Conservation (phyloP, 331 rosid species). For the Ulmus americana region DNA sequence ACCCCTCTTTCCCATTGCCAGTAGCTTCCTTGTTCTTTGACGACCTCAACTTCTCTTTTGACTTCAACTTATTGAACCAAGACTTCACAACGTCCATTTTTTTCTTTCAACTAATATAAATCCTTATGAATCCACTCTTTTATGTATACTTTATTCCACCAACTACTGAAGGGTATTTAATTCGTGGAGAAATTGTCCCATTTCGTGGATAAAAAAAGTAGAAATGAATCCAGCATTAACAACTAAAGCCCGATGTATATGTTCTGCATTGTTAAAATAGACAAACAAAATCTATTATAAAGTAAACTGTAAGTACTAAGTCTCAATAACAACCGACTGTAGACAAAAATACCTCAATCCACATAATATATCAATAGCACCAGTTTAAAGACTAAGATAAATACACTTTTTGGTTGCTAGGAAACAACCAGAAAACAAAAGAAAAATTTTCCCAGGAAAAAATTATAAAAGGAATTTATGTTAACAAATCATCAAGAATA, state of each 20-base stretch:
- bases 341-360: constrained; percentile 4
- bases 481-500: background rate
- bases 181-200: constrained; percentile 25
- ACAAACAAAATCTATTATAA: constrained; percentile 18
- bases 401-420: background rate
- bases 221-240: constrained; percentile 23
- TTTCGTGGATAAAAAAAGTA: constrained; percentile 10
- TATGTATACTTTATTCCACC: constrained; percentile 23
- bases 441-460: background rate
- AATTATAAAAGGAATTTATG: background rate
- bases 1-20: constrained; percentile 45
- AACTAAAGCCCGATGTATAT: constrained; percentile 26
- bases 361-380: background rate
- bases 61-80: constrained; percentile 66
- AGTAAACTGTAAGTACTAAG: background rate
- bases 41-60: constrained; percentile 57
- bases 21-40: constrained; percentile 55
- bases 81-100: constrained; percentile 58
- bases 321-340: constrained; percentile 3
- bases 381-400: constrained; percentile 11
- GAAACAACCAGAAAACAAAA: background rate
- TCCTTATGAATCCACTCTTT: constrained; percentile 20
- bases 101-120: constrained; percentile 12
- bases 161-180: constrained; percentile 24
- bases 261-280: constrained; percentile 25